phyloP scores from a whole-genome alignment of 2,329 filamentous ascomycete genomes.

The Orbilia javanica region DNA sequence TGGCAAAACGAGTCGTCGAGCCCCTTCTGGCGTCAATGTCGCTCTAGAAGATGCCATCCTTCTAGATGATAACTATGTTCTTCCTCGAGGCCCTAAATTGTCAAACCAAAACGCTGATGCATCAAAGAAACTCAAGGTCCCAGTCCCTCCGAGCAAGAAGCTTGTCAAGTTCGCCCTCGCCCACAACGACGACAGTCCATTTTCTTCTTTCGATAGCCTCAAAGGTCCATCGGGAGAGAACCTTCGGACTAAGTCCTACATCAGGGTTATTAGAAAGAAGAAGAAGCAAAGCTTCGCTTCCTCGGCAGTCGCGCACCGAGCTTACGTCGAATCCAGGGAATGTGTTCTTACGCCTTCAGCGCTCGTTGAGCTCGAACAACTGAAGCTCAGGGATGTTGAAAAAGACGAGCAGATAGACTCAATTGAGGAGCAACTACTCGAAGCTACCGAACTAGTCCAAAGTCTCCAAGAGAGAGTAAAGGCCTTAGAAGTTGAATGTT shows the following conservation, averaged over 20 bases:
- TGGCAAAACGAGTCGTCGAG: not conserved
- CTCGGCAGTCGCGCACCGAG: not conserved
- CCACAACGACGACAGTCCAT: constrained; percentile 18
- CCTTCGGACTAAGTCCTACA: not conserved
- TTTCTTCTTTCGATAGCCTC: constrained; percentile 28
- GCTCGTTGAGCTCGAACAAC: not conserved
- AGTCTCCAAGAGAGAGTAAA: not conserved
- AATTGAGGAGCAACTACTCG: not conserved
- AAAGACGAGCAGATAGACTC: not conserved
- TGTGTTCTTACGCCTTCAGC: not conserved
- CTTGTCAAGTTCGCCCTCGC: constrained; percentile 28
- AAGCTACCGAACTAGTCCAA: not conserved
- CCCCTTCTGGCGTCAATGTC: not conserved
- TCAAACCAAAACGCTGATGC: not conserved
- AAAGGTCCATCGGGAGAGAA: too few species aligned
- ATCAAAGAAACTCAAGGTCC: not conserved
- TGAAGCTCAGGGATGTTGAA: not conserved
- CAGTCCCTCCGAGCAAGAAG: not conserved
- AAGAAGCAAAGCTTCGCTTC: not conserved
- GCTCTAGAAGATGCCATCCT: not conserved
- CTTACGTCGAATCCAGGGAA: not conserved
- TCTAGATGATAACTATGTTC: not conserved
- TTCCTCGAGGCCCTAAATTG: not conserved
- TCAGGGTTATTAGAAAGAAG: not conserved
- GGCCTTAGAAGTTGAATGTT: not conserved